These are phyloP conservation scores for Fragaria iinumae DNA, from an alignment of 306 rosid species.

Conservation along the genomic window DNA sequence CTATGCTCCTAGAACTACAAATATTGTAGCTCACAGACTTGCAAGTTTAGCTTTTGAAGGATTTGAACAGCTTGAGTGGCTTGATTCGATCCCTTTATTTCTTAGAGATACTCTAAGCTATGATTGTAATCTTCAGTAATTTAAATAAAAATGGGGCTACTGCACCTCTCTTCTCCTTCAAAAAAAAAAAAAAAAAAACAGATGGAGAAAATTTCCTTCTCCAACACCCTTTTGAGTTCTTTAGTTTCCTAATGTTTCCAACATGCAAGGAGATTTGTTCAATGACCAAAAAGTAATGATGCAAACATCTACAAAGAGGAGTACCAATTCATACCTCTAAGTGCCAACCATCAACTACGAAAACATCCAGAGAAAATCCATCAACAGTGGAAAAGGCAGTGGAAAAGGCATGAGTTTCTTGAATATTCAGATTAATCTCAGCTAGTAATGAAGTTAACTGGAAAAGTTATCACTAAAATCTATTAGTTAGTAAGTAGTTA, in stretches of 20 bases:
- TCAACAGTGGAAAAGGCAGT: constrained; percentile 93
- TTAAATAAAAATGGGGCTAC: no score
- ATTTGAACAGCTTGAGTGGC: no score
- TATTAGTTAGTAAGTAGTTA: constrained; percentile 27
- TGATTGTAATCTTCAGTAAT: no score
- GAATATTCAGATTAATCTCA: constrained; percentile 93
- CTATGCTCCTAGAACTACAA: no score
- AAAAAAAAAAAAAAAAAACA: no score
- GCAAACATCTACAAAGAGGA: constrained; percentile 20
- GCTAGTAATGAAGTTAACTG: constrained; percentile 90
- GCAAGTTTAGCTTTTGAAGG: no score
- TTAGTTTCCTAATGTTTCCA: constrained; percentile 74
- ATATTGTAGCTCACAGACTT: no score
- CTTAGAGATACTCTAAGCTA: no score
- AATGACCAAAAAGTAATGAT: constrained; percentile 7
- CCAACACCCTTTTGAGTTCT: constrained; percentile 72
- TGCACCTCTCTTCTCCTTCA: no score
- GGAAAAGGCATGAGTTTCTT: constrained; percentile 99
- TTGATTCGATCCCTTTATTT: no score
- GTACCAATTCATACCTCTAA: constrained; percentile 60
- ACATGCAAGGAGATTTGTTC: constrained; percentile 25
- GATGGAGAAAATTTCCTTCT: constrained; percentile 64
- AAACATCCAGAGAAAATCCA: constrained; percentile 97
- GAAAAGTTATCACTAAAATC: constrained; percentile 25
- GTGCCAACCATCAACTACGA: constrained; percentile 94